Base-by-base conservation (phyloP, 345 rosid genomes). In the Boechera divaricarpa region DNA sequence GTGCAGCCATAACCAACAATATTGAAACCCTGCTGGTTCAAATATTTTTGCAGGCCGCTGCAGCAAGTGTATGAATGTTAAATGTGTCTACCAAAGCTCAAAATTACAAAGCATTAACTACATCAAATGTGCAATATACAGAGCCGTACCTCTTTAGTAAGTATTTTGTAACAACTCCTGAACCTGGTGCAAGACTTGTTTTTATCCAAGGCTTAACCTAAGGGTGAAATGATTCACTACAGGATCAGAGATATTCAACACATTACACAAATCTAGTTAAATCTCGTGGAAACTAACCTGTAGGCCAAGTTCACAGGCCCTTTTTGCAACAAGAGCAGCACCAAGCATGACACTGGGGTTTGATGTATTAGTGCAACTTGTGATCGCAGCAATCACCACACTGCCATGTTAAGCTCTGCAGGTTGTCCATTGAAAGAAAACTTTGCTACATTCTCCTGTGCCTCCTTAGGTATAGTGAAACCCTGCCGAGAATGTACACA, bases 321-420 rank as follows among this genome's bases (percentile, higher is more conserved):
- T 95, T 68, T 92, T 92, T 1, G 99, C 99, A 79, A 92, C 98
- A 84, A 95, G 98, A 81, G 82, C 99, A 79, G 99, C 98, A 49
- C 98, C 97, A 57, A 92, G 97, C 99, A 95, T 95, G 78, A 95
- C 98, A 39, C 96, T 95, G 58, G 99, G 99, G 70, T 95, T 95
- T 81, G 99, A 95, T 68, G 99, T 95, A 81, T 95, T 95, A 61
- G 99, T 95, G 77, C 99, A 95, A 54, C 99, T 95, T 28, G 98
- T 95, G 67, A 95, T 95, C 71, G 99, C 99, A 72, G 98, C 96
- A 84, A 95, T 95, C 80, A 95, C 99, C 32, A 95, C 98, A 88
- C 96, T 93, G 38, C 99, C 98, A 73, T 95, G 99, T 89, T 91
- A 67, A 95, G 83, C 81, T 91, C 99, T 45, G 99, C 97, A 56